A percentile compares a stretch with the other conserved stretches of the same genome.
Evolutionary conservation across 495 filamentous ascomycete species (phyloP).

Genomic region (Penicillium cosmopolitanum): DNA sequence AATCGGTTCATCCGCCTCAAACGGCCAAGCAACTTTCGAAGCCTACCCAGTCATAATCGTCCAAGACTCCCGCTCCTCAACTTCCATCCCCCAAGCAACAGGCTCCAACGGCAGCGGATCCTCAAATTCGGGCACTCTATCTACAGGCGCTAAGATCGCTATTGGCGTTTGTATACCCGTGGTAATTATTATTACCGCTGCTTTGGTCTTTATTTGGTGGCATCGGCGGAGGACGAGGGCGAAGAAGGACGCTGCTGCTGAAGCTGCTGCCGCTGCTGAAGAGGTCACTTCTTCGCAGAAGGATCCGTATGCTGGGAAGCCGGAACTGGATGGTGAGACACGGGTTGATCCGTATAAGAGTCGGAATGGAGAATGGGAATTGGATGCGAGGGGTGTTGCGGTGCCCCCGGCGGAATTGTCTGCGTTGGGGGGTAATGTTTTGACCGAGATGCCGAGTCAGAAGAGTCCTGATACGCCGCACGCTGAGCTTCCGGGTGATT

Average conservation of each 20-base stretch:
- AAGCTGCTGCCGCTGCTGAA: background rate
- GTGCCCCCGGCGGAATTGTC: constrained; percentile 11
- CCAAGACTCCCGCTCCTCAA: constrained; percentile 9
- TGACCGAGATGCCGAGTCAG: background rate
- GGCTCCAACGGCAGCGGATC: background rate
- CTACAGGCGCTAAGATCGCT: constrained; percentile 18
- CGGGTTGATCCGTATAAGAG: constrained; percentile 3
- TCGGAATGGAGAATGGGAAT: background rate
- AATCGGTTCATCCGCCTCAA: constrained; percentile 2
- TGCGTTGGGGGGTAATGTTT: background rate
- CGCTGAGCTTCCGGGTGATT: constrained; percentile 9
- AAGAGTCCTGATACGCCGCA: constrained; percentile 12
- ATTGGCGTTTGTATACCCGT: constrained; percentile 18
- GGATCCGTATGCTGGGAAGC: constrained; percentile 13
- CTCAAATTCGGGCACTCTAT: background rate
- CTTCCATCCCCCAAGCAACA: background rate
- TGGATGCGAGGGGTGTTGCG: background rate
- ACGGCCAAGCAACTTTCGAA: constrained; percentile 12
- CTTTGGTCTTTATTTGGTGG: constrained; percentile 14
- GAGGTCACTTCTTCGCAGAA: too few relatives aligned
- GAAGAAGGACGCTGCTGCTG: background rate
- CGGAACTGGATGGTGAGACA: constrained; percentile 7
- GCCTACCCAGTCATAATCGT: constrained; percentile 18
- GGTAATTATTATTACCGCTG: constrained; percentile 12
- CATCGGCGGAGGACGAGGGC: constrained; percentile 5